These are phyloP conservation scores for Podaxis mareebaensis DNA, from an alignment of 768 basidiomycete genomes.

Conservation along the genomic window DNA sequence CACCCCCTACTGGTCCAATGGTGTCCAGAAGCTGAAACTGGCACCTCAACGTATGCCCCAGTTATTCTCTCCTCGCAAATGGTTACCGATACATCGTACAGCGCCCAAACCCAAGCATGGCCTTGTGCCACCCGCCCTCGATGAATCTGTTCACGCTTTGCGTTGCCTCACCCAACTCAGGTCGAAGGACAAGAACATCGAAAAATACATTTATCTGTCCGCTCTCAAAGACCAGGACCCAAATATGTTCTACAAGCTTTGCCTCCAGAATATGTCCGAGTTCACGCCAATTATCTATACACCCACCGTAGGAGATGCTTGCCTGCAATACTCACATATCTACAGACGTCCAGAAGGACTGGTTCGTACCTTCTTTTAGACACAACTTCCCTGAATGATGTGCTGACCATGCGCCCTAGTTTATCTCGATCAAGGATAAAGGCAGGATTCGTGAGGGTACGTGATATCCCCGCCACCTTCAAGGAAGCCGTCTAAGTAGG, in stretches of 20 bases:
- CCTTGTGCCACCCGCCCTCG: constrained; percentile 58
- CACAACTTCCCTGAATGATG: not conserved
- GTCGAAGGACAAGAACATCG: constrained; percentile 71
- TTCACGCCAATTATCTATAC: constrained; percentile 86
- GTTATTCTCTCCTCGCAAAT: constrained; percentile 12
- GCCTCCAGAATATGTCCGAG: constrained; percentile 69
- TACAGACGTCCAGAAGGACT: constrained; percentile 75
- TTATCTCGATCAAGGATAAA: constrained; percentile 80
- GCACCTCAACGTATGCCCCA: constrained; percentile 52
- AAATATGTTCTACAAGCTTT: constrained; percentile 76
- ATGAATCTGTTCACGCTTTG: constrained; percentile 49
- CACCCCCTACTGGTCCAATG: constrained; percentile 72
- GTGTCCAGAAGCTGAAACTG: constrained; percentile 68
- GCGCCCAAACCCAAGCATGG: constrained; percentile 53
- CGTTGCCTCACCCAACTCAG: constrained; percentile 73
- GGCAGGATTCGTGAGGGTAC: constrained; percentile 65
- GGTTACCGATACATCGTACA: constrained; percentile 24
- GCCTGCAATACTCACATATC: constrained; percentile 79
- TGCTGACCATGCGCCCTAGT: constrained; percentile 39
- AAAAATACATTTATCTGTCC: constrained; percentile 85
- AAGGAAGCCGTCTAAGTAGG: not conserved
- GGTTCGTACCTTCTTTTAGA: constrained; percentile 36
- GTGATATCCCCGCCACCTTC: not conserved
- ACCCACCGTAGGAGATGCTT: constrained; percentile 91
- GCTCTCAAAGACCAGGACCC: constrained; percentile 73